A percentile compares a stretch with the other conserved stretches of the same genome.
These are phyloP conservation scores for Stenocarpella maydis DNA, from an alignment of 2,329 filamentous ascomycete genomes.

Conservation along the genomic window DNA sequence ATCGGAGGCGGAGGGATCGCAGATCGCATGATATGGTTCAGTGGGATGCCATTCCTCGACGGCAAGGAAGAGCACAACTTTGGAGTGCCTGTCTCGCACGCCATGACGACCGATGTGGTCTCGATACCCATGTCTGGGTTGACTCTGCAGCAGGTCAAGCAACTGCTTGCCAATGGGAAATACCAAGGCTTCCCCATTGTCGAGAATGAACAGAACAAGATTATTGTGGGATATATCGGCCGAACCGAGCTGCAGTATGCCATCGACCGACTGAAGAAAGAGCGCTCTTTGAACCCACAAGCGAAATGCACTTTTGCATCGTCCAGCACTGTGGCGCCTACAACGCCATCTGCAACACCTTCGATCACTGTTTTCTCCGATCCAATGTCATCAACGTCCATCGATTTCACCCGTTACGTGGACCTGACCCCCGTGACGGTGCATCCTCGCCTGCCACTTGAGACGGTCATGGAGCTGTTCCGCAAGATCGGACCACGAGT, in stretches of 20 bases:
- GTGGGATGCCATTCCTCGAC: conserved; percentile 94
- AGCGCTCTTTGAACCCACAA: conserved; percentile 70
- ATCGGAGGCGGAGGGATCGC: conserved; percentile 92
- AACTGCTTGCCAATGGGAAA: conserved; percentile 76
- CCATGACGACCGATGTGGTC: conserved; percentile 82
- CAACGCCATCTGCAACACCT: conserved; percentile 49
- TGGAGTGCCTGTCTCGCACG: conserved; percentile 88
- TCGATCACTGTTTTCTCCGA: conserved; percentile 53
- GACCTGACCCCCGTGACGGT: conserved; percentile 90
- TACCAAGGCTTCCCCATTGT: conserved; percentile 96
- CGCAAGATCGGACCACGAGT: conserved; percentile 96
- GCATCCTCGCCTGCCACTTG: conserved; percentile 88
- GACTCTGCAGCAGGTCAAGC: conserved; percentile 78
- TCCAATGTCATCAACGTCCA: conserved; percentile 47
- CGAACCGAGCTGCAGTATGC: conserved; percentile 92
- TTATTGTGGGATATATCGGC: conserved; percentile 89
- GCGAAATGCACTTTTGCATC: conserved; percentile 79
- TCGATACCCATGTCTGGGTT: conserved; percentile 79
- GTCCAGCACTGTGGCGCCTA: conserved; percentile 41
- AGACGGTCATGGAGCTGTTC: conserved; percentile 98
- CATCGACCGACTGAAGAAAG: conserved; percentile 78
- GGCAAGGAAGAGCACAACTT: conserved; percentile 98
- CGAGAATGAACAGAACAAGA: conserved; percentile 74
- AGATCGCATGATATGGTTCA: conserved; percentile 99
- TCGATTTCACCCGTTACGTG: conserved; percentile 89